Evolutionary conservation across 148 eudicot genomes (phyloP).

Genomic region (Euryodendron excelsum): DNA sequence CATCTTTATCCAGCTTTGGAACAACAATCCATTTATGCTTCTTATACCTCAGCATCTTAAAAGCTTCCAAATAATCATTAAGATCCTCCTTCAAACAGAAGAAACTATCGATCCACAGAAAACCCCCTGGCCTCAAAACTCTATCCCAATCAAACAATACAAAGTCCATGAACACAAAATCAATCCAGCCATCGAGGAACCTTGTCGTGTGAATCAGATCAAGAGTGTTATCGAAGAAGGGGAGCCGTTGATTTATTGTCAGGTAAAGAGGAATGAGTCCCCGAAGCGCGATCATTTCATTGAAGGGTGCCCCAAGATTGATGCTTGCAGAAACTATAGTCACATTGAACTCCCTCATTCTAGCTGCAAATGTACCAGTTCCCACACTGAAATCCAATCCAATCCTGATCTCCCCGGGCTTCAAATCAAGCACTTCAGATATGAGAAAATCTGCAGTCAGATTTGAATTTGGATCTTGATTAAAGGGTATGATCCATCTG

Average conservation of each 20-base stretch:
- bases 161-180: constrained; percentile 43
- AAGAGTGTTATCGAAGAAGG: constrained; percentile 51
- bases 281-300: constrained; percentile 28
- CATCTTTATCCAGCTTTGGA: constrained; percentile 47
- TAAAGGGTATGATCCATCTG: constrained; percentile 38
- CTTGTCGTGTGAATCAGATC: constrained; percentile 51
- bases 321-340: constrained; percentile 39
- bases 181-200: constrained; percentile 47
- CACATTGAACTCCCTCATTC: constrained; percentile 47
- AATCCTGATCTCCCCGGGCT: constrained; percentile 39
- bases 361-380: constrained; percentile 48
- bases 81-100: constrained; percentile 46
- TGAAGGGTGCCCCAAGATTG: constrained; percentile 43
- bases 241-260: constrained; percentile 47
- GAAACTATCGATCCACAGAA: constrained; percentile 61
- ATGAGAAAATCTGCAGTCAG: constrained; percentile 39
- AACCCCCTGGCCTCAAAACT: constrained; percentile 56
- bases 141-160: constrained; percentile 57
- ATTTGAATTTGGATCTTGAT: constrained; percentile 30
- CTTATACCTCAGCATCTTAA: constrained; percentile 50
- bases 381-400: constrained; percentile 53
- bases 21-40: constrained; percentile 51
- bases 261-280: constrained; percentile 29
- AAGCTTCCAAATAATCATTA: constrained; percentile 43
- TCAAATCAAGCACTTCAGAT: constrained; percentile 39